Evolutionary conservation across 2,329 filamentous ascomycete genomes (phyloP), one percentile per base, ranked within the genome.

Genomic region (Madurella mycetomatis): DNA sequence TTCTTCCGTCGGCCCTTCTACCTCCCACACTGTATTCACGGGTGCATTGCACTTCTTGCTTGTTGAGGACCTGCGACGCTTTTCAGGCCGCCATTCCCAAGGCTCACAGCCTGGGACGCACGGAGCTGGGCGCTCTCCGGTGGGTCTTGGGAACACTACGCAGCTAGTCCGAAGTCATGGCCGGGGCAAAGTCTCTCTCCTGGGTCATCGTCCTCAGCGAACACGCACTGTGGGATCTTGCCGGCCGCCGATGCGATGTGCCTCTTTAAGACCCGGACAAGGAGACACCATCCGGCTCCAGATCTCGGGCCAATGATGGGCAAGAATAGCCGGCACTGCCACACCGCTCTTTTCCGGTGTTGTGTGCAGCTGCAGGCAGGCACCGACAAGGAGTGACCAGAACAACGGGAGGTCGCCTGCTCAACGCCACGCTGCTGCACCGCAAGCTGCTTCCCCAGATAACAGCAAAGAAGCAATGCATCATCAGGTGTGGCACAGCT

Each of bases 341-440:
- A 56, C 54, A 57, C 54, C 54, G 54, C 54, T 53, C 40, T 46
- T 55, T 51, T 37, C 11, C 34, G 13, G 34, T 37, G 4, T 15
- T 11, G 34, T 15, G 13, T 11, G 34, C 34, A 37, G 34, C 13
- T 37, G 34, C 45, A 31, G 42, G 42, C 42, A 47, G 15, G 18
- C 16, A 42, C 13, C 34, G 3, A 7, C 25, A 7, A 25, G 25
- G 25, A 25, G 25, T 25, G 25, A 25, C 25, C 25, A 25, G 25
- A 25, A 25, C 25, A 25, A 37, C 9, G 11, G 34, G 34, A 37
- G 34, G 34, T 37, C 34, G 11, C 9, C 34, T 37, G 34, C 13
- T 37, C 34, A 37, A 11, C 9, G 34, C 34, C 34, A 37, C 34
- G 34, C 11, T 15, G 34, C 34, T 37, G 34, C 34, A 37, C 9